Percentiles rank a stretch among this genome's conserved stretches.
These are phyloP conservation scores for Magnaporthiopsis rhizophila DNA, from an alignment of 2,329 filamentous ascomycete genomes.

Conservation along the genomic window DNA sequence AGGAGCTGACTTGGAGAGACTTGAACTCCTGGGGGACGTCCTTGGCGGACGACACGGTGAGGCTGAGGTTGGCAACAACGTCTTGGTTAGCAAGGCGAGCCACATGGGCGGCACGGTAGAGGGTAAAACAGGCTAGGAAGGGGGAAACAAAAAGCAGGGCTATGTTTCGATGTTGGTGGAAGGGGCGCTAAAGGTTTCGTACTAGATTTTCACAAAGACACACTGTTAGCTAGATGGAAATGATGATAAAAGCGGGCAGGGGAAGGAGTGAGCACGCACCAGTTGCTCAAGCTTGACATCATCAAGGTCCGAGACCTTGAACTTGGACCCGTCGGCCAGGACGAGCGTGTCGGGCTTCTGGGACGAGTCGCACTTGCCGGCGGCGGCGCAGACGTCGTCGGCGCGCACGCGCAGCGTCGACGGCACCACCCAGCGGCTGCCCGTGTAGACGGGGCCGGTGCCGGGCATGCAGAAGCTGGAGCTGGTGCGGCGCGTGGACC, in stretches of 20 bases:
- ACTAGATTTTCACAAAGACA: neutral
- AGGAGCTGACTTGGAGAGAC: neutral
- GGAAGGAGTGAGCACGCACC: neutral
- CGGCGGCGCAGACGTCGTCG: neutral
- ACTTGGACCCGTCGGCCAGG: constrained; percentile 3
- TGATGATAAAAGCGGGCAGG: neutral
- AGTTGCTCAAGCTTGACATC: neutral
- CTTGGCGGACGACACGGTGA: neutral
- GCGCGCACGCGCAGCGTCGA: neutral
- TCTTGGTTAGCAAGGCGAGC: neutral
- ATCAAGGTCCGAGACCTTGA: neutral
- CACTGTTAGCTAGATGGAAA: neutral
- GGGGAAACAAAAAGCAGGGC: neutral
- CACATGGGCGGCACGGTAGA: neutral
- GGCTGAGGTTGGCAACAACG: neutral
- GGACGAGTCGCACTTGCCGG: neutral
- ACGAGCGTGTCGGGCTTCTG: constrained; percentile 1
- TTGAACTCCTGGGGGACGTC: constrained; percentile 3
- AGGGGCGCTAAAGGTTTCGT: neutral
- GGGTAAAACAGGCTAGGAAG: neutral
- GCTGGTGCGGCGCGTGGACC: neutral
- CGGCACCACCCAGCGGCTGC: neutral
- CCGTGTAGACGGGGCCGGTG: neutral
- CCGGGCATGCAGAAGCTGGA: constrained; percentile 1
- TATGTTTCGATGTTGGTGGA: neutral